phyloP scores from a whole-genome alignment of 192 early-diverging fungal species.

The Rhizophlyctis rosea region DNA sequence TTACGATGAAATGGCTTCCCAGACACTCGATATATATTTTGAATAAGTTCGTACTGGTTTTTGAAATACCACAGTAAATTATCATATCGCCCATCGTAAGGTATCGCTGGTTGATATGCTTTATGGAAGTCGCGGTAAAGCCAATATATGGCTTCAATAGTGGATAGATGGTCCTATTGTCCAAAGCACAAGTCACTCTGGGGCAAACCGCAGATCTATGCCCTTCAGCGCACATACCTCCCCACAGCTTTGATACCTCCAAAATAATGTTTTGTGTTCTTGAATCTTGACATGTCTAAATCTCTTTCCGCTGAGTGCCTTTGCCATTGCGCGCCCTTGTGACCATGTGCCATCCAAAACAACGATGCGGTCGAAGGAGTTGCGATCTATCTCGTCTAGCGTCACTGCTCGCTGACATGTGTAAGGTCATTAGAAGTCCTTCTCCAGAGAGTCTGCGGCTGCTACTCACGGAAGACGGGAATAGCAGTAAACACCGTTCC shows the following conservation, averaged over 20 bases:
- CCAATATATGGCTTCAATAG: constrained; percentile 96
- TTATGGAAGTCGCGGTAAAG: constrained; percentile 78
- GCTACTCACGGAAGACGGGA: constrained; percentile 71
- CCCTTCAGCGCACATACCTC: too few relatives aligned
- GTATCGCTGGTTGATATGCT: constrained; percentile 24
- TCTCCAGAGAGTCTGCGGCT: constrained; percentile 3
- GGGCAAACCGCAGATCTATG: too few relatives aligned
- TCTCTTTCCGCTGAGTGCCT: constrained; percentile 41
- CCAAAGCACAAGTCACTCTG: too few relatives aligned
- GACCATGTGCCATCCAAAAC: constrained; percentile 98
- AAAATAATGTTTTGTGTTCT: constrained; percentile 75
- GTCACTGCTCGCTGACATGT: constrained; percentile 59
- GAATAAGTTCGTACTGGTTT: constrained; percentile 84
- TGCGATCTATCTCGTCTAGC: constrained; percentile 42
- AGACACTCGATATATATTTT: constrained; percentile 68
- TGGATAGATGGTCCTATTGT: constrained; percentile 76
- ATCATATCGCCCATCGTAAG: constrained; percentile 79
- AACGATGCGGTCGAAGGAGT: constrained; percentile 61
- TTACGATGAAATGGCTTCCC: constrained; percentile 51
- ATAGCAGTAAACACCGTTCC: constrained; percentile 69
- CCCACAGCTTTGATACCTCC: constrained; percentile 81
- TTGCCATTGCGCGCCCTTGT: constrained; percentile 62
- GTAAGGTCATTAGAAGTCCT: neutral
- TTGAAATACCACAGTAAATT: constrained; percentile 89
- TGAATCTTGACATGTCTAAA: constrained; percentile 52